Conservation (phyloP, 1,139 yeast species). For the Tardiomyces depauwii region DNA sequence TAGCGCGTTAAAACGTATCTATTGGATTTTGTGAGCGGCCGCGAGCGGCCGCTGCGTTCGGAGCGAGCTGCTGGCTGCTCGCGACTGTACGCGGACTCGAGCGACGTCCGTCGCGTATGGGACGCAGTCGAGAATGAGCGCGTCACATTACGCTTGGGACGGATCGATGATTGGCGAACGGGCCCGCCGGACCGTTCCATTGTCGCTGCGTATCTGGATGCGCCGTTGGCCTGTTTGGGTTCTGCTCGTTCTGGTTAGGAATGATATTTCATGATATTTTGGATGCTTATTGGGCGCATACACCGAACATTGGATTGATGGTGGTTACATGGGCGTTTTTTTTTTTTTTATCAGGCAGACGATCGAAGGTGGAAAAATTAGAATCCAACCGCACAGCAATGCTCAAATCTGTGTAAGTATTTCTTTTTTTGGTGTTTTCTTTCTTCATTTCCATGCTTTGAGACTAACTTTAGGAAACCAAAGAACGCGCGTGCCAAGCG, state of each 20-base stretch:
- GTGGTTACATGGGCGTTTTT: too few species aligned
- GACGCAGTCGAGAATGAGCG: neutral
- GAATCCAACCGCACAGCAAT: too few species aligned
- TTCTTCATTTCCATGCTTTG: too few species aligned
- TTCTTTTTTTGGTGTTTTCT: too few species aligned
- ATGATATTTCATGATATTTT: too few species aligned
- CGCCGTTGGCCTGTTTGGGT: constrained; percentile 34
- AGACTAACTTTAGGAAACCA: constrained; percentile 44
- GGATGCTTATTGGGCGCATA: too few species aligned
- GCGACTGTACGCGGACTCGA: neutral
- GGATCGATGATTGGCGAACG: neutral
- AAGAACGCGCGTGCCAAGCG: constrained; percentile 95
- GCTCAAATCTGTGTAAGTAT: too few species aligned
- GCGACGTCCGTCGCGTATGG: neutral
- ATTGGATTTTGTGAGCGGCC: neutral
- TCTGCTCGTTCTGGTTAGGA: constrained; percentile 51
- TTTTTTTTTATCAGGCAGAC: too few species aligned
- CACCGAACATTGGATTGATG: too few species aligned
- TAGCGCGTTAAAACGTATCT: neutral
- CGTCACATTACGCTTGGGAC: neutral
- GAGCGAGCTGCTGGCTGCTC: neutral
- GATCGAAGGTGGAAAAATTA: too few species aligned
- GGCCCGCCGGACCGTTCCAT: constrained; percentile 27
- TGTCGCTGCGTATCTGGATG: too few species aligned
- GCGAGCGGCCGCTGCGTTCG: neutral